Base-by-base conservation (phyloP, 2,329 filamentous ascomycete genomes). In the Clarireedia monteithiana region DNA sequence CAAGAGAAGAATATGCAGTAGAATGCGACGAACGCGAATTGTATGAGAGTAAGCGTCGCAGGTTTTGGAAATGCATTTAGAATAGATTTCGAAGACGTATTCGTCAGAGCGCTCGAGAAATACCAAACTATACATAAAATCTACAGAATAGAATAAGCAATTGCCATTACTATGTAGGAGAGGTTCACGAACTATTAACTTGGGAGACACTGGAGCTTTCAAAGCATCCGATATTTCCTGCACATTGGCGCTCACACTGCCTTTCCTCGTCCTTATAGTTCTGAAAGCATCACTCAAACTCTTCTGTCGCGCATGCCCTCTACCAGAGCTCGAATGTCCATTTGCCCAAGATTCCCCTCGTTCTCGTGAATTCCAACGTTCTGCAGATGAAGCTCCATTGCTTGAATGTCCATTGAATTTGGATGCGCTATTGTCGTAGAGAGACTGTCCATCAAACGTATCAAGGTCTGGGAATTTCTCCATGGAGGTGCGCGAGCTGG, bases 71-170 rank as follows among this genome's bases (percentile, higher is more conserved):
- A 89, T 45, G 89, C 88, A 63, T 90, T 96, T 59, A 97, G 78
- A 67, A 99, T 99, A 17, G 92, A 89, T 74, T 99, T 99, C 52
- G 94, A 96, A 24, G 94, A 97, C 2, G 94, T 96, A 70, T 97
- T 99, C 60, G 94, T 96, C 64, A 97, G 77, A 60, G 95, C 94
- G 45, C 92, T 97, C 24, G 91, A 95, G 70, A 88, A 81, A 76
- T 97, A 99, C 94, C 94, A 97, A 68, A 92, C 74, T 57, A 91
- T 75, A 73, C 92, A 97, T 49, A 96, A 84, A 50, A 81, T 73
- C 92, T 96, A 72, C 63, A 59, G 39, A 69, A 70, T 42, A 48
- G 24, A 39, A 34, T 52, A 26, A 48, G 36, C 27, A 24, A 46
- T 52, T 59, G 68, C 61, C 64, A 50, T 53, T 34, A 49, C 47